Base-by-base conservation (phyloP, 2,329 filamentous ascomycete genomes). In the Fusarium proliferatum region DNA sequence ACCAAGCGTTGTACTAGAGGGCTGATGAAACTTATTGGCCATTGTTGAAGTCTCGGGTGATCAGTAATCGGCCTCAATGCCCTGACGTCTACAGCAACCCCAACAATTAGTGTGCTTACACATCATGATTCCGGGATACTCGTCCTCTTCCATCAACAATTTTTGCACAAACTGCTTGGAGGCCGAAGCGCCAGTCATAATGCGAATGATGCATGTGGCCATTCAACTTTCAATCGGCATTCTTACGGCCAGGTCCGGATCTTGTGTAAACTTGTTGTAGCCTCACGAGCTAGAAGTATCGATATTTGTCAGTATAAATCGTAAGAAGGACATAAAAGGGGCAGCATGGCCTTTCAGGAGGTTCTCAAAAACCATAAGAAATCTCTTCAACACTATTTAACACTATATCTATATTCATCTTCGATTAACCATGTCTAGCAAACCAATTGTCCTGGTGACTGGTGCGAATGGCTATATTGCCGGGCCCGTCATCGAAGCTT, bases 391-490 rank as follows among this genome's bases (percentile, higher is more conserved):
- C 8, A 26, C 6, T 33, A 3, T 55, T 33, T 30, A 17, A 58
- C 23, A 17, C 17, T 23, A 36, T 33, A n/a, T 55, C 5, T 16
- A 21, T 38, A 28, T 28, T 9, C 15, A 30, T 39, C 28, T 26
- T 39, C 23, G 6, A 42, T 21, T n/a, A 33, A 76, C 23, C 62
- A 78, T 78, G 76, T 52, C 70, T 36, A 49, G 36, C 36, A 78
- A 78, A 38, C 64, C 49, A 19, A 73, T 77, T 76, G 79, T 81
- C 17, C 77, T 82, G 16, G 77, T 84, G 23, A 83, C 82, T 1
- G 83, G 83, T 34, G 81, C 82, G 61, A 84, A 83, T 58, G 82
- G 82, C 60, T 84, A 82, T 74, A 82, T 84, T 45, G 82, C 79
- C 23, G 79, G 77, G 17, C 75, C 79, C n/a, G 79, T 82, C 19